Evolutionary conservation across 495 filamentous ascomycete genomes (phyloP).

Genomic region (Podospora anserina): DNA sequence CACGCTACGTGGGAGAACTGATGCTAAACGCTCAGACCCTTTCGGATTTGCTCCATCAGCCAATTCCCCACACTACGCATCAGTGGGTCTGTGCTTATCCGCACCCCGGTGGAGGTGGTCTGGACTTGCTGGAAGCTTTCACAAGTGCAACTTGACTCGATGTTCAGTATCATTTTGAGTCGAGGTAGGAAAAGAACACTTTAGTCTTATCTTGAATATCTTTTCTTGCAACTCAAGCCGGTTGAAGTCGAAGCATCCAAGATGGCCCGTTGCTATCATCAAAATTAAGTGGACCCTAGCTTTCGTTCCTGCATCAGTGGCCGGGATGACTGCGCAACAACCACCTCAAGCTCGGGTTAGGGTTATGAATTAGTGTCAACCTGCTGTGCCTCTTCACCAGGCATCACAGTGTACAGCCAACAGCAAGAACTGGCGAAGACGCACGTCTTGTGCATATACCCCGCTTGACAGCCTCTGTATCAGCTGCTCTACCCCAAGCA

Average conservation of each 20-base stretch:
- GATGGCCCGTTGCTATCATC: not conserved
- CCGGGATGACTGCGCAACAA: not conserved
- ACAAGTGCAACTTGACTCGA: too few species aligned
- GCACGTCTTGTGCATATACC: not conserved
- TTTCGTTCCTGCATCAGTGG: not conserved
- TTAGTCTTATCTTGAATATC: too few species aligned
- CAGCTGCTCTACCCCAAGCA: not conserved
- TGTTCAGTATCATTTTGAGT: too few species aligned
- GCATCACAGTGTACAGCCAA: not conserved
- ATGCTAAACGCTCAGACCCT: slow-evolving; percentile 4
- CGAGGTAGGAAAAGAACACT: too few species aligned
- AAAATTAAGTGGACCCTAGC: not conserved
- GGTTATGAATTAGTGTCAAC: not conserved
- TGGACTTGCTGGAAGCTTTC: too few species aligned
- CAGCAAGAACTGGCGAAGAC: not conserved
- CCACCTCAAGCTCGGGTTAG: not conserved
- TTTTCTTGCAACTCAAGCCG: not conserved
- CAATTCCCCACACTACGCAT: slow-evolving; percentile 2
- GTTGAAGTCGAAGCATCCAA: not conserved
- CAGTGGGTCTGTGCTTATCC: slow-evolving; percentile 3
- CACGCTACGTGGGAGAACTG: not conserved
- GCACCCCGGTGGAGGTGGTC: not conserved
- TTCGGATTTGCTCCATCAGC: not conserved
- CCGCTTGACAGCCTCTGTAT: not conserved
- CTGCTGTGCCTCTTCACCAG: not conserved